phyloP scores from a whole-genome alignment of 495 filamentous ascomycete species.

The Hamigera avellanea region DNA sequence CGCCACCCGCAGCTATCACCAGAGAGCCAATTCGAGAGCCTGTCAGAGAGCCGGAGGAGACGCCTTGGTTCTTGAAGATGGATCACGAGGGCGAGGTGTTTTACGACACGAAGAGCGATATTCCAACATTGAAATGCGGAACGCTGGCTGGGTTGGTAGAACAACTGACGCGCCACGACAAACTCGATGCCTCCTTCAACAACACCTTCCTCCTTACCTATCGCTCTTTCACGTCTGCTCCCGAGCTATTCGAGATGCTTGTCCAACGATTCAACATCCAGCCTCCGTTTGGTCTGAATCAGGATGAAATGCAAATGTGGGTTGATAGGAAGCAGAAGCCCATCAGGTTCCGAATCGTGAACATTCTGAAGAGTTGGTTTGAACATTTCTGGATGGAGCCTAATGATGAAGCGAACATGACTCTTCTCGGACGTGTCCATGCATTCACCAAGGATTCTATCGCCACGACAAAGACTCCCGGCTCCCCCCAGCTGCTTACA shows the following conservation, averaged over 20 bases:
- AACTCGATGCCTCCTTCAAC: slow-evolving; percentile 90
- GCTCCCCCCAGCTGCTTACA: slow-evolving; percentile 66
- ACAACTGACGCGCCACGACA: slow-evolving; percentile 90
- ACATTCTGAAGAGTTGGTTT: slow-evolving; percentile 96
- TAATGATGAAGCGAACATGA: slow-evolving; percentile 66
- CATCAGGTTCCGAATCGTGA: slow-evolving; percentile 90
- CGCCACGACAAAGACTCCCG: slow-evolving; percentile 83
- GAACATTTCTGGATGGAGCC: slow-evolving; percentile 98
- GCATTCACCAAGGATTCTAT: slow-evolving; percentile 86
- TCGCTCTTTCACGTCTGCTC: slow-evolving; percentile 81
- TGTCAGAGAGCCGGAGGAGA: slow-evolving; percentile 52
- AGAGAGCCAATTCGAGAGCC: slow-evolving; percentile 34
- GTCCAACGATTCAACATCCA: slow-evolving; percentile 86
- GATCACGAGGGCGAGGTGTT: slow-evolving; percentile 85
- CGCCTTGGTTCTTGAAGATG: slow-evolving; percentile 71
- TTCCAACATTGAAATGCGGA: slow-evolving; percentile 72
- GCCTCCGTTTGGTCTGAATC: slow-evolving; percentile 71
- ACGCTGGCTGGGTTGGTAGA: slow-evolving; percentile 87
- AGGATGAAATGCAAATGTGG: slow-evolving; percentile 75
- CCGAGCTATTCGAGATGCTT: slow-evolving; percentile 85
- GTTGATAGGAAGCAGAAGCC: slow-evolving; percentile 88
- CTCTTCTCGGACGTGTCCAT: slow-evolving; percentile 78
- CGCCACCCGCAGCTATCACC: slow-evolving; percentile 43
- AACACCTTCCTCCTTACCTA: slow-evolving; percentile 97
- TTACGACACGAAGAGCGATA: slow-evolving; percentile 67